phyloP scores from a whole-genome alignment of 352 stramenopile species.

The Phytophthora uliginosa region DNA sequence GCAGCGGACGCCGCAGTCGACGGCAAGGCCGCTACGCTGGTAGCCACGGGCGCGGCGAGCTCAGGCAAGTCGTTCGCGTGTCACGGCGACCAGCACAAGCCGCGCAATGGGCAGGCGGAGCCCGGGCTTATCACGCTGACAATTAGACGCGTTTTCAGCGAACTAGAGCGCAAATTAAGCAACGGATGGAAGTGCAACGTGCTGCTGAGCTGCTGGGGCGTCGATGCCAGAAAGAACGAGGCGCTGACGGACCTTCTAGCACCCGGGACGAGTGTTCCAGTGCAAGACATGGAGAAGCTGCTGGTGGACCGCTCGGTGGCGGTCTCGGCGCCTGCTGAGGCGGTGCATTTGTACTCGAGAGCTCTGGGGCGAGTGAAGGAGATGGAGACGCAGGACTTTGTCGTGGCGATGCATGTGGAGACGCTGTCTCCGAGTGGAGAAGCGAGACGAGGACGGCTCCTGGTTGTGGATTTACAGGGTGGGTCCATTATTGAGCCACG shows the following conservation, averaged over 20 bases:
- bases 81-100: slow-evolving; percentile 52
- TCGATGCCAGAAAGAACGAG: slow-evolving; percentile 9
- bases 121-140: slow-evolving; percentile 45
- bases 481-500: slow-evolving; percentile 58
- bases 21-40: slow-evolving; percentile 50
- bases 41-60: slow-evolving; percentile 51
- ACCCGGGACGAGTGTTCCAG: not conserved
- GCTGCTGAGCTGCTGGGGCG: slow-evolving; percentile 37
- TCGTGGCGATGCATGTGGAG: slow-evolving; percentile 59
- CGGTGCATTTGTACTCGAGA: slow-evolving; percentile 40
- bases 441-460: slow-evolving; percentile 43
- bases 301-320: slow-evolving; percentile 41
- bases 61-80: slow-evolving; percentile 75
- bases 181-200: slow-evolving; percentile 21
- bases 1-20: slow-evolving; percentile 35
- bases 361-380: slow-evolving; percentile 26
- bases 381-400: slow-evolving; percentile 46
- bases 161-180: slow-evolving; percentile 18
- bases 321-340: slow-evolving; percentile 45
- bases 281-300: slow-evolving; percentile 17
- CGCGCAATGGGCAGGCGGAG: slow-evolving; percentile 11
- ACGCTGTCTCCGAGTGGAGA: slow-evolving; percentile 35
- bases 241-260: slow-evolving; percentile 29
- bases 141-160: slow-evolving; percentile 46
- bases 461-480: slow-evolving; percentile 63